Percentiles rank a stretch among this genome's conserved stretches.
Conservation (phyloP, 2,329 filamentous ascomycete species). For the Paraconiothyrium brasiliense region DNA sequence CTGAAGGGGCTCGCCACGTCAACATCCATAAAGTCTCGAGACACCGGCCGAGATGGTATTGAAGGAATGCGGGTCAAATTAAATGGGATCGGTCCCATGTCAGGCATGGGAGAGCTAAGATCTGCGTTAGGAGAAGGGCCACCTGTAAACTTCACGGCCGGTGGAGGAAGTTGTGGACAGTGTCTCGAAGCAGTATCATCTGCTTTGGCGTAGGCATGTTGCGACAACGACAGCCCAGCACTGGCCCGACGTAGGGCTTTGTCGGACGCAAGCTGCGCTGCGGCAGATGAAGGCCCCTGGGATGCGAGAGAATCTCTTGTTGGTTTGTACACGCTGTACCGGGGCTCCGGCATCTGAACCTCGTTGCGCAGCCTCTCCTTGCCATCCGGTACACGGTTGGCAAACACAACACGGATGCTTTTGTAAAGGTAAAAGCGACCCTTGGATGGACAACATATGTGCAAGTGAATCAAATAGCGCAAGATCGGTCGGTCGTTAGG, state of each 20-base stretch:
- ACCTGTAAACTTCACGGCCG: conserved; percentile 44
- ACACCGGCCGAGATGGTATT: conserved; percentile 43
- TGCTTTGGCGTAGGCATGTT: conserved; percentile 38
- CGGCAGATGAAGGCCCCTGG: conserved; percentile 33
- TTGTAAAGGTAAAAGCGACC: conserved; percentile 92
- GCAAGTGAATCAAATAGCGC: conserved; percentile 89
- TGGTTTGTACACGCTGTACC: conserved; percentile 85
- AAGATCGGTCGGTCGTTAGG: conserved; percentile 75
- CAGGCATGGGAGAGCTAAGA: conserved; percentile 36
- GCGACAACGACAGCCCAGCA: conserved; percentile 39
- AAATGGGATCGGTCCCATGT: conserved; percentile 64
- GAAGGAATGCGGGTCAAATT: conserved; percentile 46
- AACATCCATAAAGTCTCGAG: conserved; percentile 45
- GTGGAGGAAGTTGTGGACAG: conserved; percentile 42
- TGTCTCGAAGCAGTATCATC: conserved; percentile 29
- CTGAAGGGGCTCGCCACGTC: conserved; percentile 37
- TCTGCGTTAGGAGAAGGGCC: conserved; percentile 32
- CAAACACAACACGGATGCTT: conserved; percentile 92
- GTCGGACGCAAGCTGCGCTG: conserved; percentile 35
- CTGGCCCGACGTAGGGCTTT: conserved; percentile 44
- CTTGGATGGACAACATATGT: conserved; percentile 87
- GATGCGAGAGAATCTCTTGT: conserved; percentile 51
- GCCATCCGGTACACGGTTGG: conserved; percentile 93
- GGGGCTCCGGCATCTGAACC: conserved; percentile 86
- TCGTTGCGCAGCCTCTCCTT: conserved; percentile 94